These are phyloP conservation scores for Monosporascus cannonballus DNA, from an alignment of 2,329 filamentous ascomycete species.

Conservation along the genomic window DNA sequence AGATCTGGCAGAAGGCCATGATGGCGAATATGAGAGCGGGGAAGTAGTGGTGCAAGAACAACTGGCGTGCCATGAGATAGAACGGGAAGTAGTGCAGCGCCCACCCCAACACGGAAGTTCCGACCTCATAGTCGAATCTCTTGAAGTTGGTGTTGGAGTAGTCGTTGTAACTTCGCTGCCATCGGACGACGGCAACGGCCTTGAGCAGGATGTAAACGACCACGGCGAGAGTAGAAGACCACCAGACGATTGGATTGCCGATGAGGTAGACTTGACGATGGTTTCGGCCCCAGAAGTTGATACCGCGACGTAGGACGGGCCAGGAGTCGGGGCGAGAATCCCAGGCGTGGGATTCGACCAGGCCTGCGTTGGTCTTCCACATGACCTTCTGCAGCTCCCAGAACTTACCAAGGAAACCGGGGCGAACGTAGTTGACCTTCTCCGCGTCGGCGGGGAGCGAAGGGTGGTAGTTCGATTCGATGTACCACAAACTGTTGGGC, in stretches of 20 bases:
- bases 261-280: constrained; percentile 94
- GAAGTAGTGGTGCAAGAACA: constrained; percentile 98
- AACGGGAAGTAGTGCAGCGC: constrained; percentile 99
- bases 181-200: constrained; percentile 77
- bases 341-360: constrained; percentile 96
- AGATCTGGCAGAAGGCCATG: constrained; percentile 80
- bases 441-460: constrained; percentile 68
- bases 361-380: constrained; percentile 96
- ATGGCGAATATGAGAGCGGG: constrained; percentile 94
- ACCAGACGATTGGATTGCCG: constrained; percentile 94
- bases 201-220: constrained; percentile 78
- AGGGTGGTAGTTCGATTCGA: constrained; percentile 86
- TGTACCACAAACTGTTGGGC: constrained; percentile 95
- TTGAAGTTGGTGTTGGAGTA: constrained; percentile 81
- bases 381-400: constrained; percentile 96
- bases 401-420: constrained; percentile 96
- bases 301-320: constrained; percentile 86
- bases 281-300: constrained; percentile 98
- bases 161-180: constrained; percentile 89
- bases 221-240: constrained; percentile 75
- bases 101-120: constrained; percentile 86
- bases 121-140: constrained; percentile 96
- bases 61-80: constrained; percentile 94
- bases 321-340: constrained; percentile 91
- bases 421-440: constrained; percentile 92